Percentiles rank a stretch among this genome's conserved stretches.
Conservation (phyloP, 2,329 filamentous ascomycete genomes). For the Neopestalotiopsis sp. region DNA sequence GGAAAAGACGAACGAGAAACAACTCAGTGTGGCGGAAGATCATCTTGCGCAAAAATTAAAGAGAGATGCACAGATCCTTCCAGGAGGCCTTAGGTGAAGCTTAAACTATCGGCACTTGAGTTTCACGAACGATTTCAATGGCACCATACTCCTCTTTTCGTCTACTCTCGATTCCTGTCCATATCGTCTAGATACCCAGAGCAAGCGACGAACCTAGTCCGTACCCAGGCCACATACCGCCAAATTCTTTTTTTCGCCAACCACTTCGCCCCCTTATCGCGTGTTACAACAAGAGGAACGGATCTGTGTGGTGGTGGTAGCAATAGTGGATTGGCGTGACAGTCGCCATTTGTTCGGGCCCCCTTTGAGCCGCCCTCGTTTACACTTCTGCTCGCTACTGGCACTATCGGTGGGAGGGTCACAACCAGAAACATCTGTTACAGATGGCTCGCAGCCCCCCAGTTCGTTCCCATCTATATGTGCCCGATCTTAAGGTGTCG, state of each 20-base stretch:
- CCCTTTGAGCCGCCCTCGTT: background rate
- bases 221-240: too few relatives aligned
- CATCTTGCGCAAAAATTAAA: background rate
- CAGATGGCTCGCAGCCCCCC: background rate
- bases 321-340: background rate
- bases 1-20: background rate
- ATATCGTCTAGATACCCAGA: background rate
- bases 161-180: background rate
- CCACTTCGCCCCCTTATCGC: background rate
- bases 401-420: background rate
- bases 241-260: too few relatives aligned
- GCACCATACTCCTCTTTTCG: background rate
- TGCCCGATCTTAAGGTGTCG: background rate
- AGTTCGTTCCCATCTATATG: conserved; percentile 6
- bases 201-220: background rate
- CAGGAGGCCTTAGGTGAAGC: conserved; percentile 3
- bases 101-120: conserved; percentile 11
- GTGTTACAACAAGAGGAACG: background rate
- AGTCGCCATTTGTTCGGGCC: background rate
- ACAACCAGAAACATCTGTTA: conserved; percentile 14
- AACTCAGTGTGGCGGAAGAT: background rate
- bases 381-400: background rate
- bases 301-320: background rate
- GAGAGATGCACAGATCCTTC: conserved; percentile 10
- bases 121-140: conserved; percentile 4